These are phyloP conservation scores for Puccinia polysora DNA, from an alignment of 1,284 basidiomycete species.

Conservation along the genomic window DNA sequence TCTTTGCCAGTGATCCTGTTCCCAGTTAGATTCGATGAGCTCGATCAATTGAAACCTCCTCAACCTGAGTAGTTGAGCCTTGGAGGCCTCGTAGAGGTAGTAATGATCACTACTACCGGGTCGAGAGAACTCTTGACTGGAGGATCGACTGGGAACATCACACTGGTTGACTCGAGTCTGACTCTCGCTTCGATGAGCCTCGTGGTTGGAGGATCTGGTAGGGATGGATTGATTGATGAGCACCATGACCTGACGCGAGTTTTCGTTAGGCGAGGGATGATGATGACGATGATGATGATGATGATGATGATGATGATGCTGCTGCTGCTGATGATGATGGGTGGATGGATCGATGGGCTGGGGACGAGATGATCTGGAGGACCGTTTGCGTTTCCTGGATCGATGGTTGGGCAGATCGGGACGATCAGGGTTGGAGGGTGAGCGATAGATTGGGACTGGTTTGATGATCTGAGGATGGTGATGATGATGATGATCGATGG, in stretches of 20 bases:
- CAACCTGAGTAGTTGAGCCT: conserved; percentile 23
- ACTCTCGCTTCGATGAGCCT: no score
- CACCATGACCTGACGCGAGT: conserved; percentile 14
- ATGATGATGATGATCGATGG: not conserved
- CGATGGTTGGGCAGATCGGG: not conserved
- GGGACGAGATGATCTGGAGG: no score
- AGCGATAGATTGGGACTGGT: not conserved
- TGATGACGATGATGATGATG: not conserved
- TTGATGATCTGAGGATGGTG: not conserved
- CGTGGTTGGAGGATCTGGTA: no score
- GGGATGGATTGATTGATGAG: not conserved
- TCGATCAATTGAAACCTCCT: conserved; percentile 16
- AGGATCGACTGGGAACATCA: conserved; percentile 5
- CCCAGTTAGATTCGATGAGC: conserved; percentile 6
- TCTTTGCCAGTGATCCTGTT: not conserved
- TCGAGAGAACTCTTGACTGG: conserved; percentile 4
- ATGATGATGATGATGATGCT: not conserved
- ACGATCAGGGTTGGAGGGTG: not conserved
- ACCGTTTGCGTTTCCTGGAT: conserved; percentile 6
- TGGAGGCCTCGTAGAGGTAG: conserved; percentile 20
- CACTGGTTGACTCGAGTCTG: not conserved
- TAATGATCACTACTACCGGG: not conserved
- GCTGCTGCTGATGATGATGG: not conserved
- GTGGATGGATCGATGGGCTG: no score
- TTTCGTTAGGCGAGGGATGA: not conserved